Conservation (phyloP, 2,329 filamentous ascomycete species). For the Botrytis paeoniae region DNA sequence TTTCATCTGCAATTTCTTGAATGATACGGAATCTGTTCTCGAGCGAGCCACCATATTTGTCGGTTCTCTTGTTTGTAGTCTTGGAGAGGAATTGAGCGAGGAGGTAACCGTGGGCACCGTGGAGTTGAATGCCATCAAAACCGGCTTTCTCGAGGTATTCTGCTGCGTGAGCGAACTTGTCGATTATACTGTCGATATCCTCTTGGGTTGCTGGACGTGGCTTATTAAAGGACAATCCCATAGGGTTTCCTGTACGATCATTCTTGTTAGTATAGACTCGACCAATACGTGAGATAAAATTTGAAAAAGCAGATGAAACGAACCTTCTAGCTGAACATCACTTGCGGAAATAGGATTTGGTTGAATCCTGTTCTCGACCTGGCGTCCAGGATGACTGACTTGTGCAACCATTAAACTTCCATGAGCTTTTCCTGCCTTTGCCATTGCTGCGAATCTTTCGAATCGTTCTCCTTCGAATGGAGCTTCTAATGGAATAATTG, state of each 20-base stretch:
- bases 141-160: conserved; percentile 61
- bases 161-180: conserved; percentile 59
- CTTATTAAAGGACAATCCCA: conserved; percentile 51
- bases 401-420: conserved; percentile 59
- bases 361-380: conserved; percentile 37
- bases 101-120: conserved; percentile 37
- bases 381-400: conserved; percentile 58
- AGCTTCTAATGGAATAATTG: conserved; percentile 54
- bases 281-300: not conserved
- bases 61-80: conserved; percentile 35
- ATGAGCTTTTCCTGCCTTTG: conserved; percentile 52
- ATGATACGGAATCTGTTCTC: conserved; percentile 44
- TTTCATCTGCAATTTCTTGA: conserved; percentile 56
- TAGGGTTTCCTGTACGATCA: conserved; percentile 32
- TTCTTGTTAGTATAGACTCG: not conserved
- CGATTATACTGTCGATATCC: conserved; percentile 57
- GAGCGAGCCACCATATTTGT: conserved; percentile 36
- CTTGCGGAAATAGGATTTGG: conserved; percentile 42
- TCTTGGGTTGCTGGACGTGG: conserved; percentile 51
- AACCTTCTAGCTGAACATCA: conserved; percentile 41
- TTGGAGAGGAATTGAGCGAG: conserved; percentile 36
- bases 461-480: conserved; percentile 56
- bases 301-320: not conserved
- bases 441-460: conserved; percentile 55
- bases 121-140: conserved; percentile 48